These are phyloP conservation scores for Boletus rubroflammeus DNA, from an alignment of 768 basidiomycete species.

Conservation along the genomic window DNA sequence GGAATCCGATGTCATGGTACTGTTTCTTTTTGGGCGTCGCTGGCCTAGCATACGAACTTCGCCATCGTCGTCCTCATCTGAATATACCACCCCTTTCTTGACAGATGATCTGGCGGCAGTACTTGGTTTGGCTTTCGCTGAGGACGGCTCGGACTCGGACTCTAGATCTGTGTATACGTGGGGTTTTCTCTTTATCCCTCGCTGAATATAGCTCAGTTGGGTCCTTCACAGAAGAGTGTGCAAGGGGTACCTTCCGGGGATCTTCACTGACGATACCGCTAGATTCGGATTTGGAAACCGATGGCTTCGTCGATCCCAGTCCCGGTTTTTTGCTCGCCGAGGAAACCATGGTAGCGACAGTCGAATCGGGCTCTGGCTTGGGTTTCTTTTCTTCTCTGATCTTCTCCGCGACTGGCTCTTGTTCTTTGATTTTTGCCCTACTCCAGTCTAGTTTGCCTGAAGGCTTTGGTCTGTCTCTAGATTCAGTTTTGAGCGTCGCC, in stretches of 20 bases:
- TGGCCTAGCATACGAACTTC: conserved; percentile 22
- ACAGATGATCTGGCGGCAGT: conserved; percentile 22
- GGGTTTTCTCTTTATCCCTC: conserved; percentile 45
- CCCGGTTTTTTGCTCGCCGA: background rate
- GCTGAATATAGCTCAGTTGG: conserved; percentile 28
- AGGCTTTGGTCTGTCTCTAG: conserved; percentile 30
- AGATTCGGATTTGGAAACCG: background rate
- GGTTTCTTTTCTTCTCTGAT: conserved; percentile 15
- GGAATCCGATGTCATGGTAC: conserved; percentile 40
- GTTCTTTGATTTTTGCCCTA: conserved; percentile 49
- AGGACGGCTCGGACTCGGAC: conserved; percentile 17
- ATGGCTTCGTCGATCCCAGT: background rate
- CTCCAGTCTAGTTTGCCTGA: conserved; percentile 62
- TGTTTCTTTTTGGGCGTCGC: conserved; percentile 32
- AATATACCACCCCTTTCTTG: conserved; percentile 49
- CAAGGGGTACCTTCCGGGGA: conserved; percentile 3
- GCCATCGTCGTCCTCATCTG: conserved; percentile 56
- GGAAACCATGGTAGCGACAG: background rate
- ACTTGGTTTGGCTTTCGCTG: conserved; percentile 9
- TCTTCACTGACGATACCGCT: background rate
- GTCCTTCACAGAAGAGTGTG: background rate
- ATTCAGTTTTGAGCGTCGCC: conserved; percentile 18
- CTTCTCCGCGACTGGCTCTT: conserved; percentile 9
- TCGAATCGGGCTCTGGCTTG: conserved; percentile 10
- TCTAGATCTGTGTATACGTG: conserved; percentile 22